Base-by-base conservation (phyloP, 2,329 filamentous ascomycete species). In the Didymella exigua region DNA sequence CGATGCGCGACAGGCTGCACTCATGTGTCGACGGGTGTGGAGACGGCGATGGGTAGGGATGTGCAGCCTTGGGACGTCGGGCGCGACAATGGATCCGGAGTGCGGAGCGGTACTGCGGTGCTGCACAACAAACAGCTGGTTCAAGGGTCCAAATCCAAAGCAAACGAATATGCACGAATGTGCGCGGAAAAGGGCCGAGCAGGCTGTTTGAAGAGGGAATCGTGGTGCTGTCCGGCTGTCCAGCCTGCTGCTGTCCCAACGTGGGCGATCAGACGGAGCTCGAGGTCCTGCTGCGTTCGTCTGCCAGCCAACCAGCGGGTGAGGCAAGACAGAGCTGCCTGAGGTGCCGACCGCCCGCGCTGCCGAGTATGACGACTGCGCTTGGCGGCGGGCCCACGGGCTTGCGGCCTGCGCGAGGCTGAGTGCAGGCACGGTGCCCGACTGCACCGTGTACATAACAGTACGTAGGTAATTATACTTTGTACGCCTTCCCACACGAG, bases 1-100 rank as follows among this genome's bases (percentile, higher is more conserved):
- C 59, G 55, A 59, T 51, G 61, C 51, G 60, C 59, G 45, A 56
- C 54, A 59, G 65, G 64, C 61, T 54, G 66, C 57, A 66, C 63
- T 68, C 71, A 75, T 73, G 56, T 60, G 54, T 54, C 31, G 56
- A 21, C 48, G 47, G 38, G 19, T 21, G 54, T 3, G 30, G 49
- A 41, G 29, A 23, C 36, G 14, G 43, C 16, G n/a, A 13, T 13
- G 37, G 40, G 26, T 10, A 36, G 41, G 46, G 18, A 29, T 21
- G 16, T 31, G 7, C 18, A 41, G 49, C 21, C 13, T 38, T 38
- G 37, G 50, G 24, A 21, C 11, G 14, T 4, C 5, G 19, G 37
- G 44, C 23, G 42, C 30, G 16, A 40, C 29, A 9, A 26, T 9
- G 23, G 19, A 21, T 18, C 8, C 18, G 23, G 37, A 10, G 48